Base-by-base conservation (phyloP, 2,329 filamentous ascomycete species). In the Colletotrichum sp. region DNA sequence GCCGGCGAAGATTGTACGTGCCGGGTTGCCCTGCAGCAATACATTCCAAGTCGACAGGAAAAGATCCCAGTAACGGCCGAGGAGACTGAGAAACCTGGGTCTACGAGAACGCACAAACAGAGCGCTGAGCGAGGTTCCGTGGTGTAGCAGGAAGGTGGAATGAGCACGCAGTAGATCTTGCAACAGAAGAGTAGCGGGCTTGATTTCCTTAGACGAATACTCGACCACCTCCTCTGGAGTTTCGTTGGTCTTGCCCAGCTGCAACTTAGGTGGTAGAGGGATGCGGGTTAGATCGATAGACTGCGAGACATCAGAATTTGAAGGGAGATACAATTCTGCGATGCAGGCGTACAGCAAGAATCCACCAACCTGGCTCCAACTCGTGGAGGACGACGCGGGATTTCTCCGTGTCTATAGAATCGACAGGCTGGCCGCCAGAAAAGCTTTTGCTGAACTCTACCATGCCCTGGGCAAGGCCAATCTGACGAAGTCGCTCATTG, bases 391-490 rank as follows among this genome's bases (percentile, higher is more conserved):
- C 89, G 39, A 98, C 93, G 36, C 96, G 92, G 66, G 94, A 93
- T 87, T 95, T 97, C 80, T 98, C 95, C 2, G 97, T 99, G 82
- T 99, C 97, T 75, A 99, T 93, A 12, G 93, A 92, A 81, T 98
- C 95, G 52, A 98, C 91, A 3, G 95, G 84, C 79, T 93, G 89
- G 75, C 93, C 95, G 77, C 92, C 90, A 3, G 96, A 94, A 85
- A 99, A 99, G 80, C 93, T 96, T 82, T 93, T 94, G 81, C 95
- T 95, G 86, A 99, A 99, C 83, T 93, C 95, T 75, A 98, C 94
- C 94, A 99, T 98, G 83, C 96, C 97, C 87, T 99, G 97, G 55
- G 97, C 97, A 78, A 99, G 92, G 48, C 97, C 97, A 83, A 99
- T 96, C 88, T 98, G 96, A 78, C 97, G 92, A 81, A 99, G 88